A percentile compares a stretch with the other conserved stretches of the same genome.
These are phyloP conservation scores for Diaporthe australafricana DNA, from an alignment of 2,329 filamentous ascomycete species.

Conservation along the genomic window DNA sequence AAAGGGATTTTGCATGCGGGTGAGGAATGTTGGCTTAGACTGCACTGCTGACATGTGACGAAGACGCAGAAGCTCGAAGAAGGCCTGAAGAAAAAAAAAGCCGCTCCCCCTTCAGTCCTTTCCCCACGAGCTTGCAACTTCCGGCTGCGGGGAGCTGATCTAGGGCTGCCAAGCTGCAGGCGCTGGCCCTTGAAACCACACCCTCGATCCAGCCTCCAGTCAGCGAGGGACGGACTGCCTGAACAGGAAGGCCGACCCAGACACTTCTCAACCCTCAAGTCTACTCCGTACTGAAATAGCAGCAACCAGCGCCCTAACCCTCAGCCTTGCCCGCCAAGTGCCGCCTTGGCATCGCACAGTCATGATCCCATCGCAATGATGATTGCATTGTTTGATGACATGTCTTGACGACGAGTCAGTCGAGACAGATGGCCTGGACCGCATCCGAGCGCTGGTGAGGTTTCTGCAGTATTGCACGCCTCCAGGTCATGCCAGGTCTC, in stretches of 20 bases:
- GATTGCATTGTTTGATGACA: slow-evolving; percentile 28
- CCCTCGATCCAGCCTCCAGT: slow-evolving; percentile 13
- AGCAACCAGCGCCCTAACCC: slow-evolving; percentile 4
- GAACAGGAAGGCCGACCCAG: slow-evolving; percentile 23
- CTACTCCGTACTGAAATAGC: not conserved
- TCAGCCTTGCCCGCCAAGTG: slow-evolving; percentile 26
- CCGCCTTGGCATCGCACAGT: slow-evolving; percentile 27
- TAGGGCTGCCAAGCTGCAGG: slow-evolving; percentile 31
- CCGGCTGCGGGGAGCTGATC: slow-evolving; percentile 34
- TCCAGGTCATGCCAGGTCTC: not conserved
- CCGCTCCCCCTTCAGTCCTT: not conserved
- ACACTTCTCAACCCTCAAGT: not conserved
- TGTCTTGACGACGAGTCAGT: slow-evolving; percentile 23
- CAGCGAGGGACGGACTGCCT: slow-evolving; percentile 11
- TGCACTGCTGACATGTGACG: slow-evolving; percentile 18
- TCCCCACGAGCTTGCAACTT: slow-evolving; percentile 34
- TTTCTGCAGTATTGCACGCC: slow-evolving; percentile 14
- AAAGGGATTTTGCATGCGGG: not conserved
- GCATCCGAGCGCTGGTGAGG: slow-evolving; percentile 15
- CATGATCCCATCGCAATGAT: slow-evolving; percentile 20
- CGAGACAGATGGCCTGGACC: slow-evolving; percentile 15
- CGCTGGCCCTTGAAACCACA: slow-evolving; percentile 28
- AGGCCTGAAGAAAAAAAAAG: not conserved
- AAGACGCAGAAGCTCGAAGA: slow-evolving; percentile 10
- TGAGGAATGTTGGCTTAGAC: not conserved